Conservation (phyloP, 306 rosid genomes). For the Prunus salicina region DNA sequence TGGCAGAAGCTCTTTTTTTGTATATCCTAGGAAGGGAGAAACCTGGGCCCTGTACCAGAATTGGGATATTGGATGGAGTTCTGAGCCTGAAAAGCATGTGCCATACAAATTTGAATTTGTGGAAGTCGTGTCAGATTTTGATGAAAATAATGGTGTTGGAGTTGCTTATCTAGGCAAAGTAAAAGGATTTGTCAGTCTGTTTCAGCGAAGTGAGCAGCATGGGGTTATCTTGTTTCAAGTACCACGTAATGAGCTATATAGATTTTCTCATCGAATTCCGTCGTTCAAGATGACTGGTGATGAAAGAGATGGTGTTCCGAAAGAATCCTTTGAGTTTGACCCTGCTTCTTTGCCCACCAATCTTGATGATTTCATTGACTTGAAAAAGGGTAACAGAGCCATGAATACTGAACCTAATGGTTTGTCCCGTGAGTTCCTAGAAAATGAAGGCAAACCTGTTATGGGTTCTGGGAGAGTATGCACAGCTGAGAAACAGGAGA, state of each 20-base stretch:
- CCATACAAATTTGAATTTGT: slow-evolving; percentile 56
- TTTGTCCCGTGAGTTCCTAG: slow-evolving; percentile 16
- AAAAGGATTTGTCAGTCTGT: slow-evolving; percentile 79
- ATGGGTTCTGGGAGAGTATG: slow-evolving; percentile 20
- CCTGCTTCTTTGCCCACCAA: slow-evolving; percentile 67
- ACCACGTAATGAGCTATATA: slow-evolving; percentile 52
- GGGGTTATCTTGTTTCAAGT: slow-evolving; percentile 38
- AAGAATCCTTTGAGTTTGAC: slow-evolving; percentile 82
- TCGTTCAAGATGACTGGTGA: slow-evolving; percentile 66
- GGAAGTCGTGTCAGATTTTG: slow-evolving; percentile 65
- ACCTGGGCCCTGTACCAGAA: slow-evolving; percentile 87
- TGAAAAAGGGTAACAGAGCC: slow-evolving; percentile 29
- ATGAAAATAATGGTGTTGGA: slow-evolving; percentile 42
- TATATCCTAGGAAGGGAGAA: slow-evolving; percentile 82
- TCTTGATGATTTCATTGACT: slow-evolving; percentile 29
- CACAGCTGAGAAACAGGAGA: slow-evolving; percentile 21
- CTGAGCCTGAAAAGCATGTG: slow-evolving; percentile 45
- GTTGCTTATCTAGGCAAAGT: slow-evolving; percentile 69
- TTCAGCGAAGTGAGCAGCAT: slow-evolving; percentile 44
- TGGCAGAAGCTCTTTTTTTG: slow-evolving; percentile 25
- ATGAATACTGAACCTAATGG: slow-evolving; percentile 22
- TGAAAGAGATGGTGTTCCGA: slow-evolving; percentile 71
- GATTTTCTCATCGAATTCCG: slow-evolving; percentile 83
- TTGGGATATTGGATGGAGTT: slow-evolving; percentile 82
- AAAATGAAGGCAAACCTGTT: slow-evolving; percentile 31